A percentile compares a stretch with the other conserved stretches of the same genome.
Conservation (phyloP, 2,329 filamentous ascomycete species). For the Scorias spongiosa region DNA sequence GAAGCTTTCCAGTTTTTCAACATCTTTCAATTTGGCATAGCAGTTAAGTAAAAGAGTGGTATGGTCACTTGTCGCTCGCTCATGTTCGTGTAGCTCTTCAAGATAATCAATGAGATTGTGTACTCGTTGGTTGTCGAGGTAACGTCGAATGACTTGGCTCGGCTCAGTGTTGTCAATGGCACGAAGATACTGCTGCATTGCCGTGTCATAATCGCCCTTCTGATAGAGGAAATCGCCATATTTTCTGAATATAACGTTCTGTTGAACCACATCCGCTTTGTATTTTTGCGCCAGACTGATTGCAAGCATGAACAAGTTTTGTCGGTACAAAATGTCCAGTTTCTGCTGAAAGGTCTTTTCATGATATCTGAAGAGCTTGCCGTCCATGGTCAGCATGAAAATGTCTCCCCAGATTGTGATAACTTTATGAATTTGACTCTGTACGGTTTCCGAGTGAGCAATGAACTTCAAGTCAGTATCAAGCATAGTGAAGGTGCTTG, state of each 20-base stretch:
- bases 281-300: constrained; percentile 87
- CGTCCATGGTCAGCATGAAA: constrained; percentile 79
- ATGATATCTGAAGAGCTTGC: constrained; percentile 80
- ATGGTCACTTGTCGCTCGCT: constrained; percentile 85
- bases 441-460: constrained; percentile 72
- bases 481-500: constrained; percentile 78
- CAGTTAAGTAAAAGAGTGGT: constrained; percentile 91
- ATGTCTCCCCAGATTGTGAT: constrained; percentile 85
- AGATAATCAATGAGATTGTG: constrained; percentile 95
- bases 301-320: constrained; percentile 80
- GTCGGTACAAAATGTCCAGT: constrained; percentile 82
- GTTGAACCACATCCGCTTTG: constrained; percentile 62
- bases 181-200: constrained; percentile 97
- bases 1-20: constrained; percentile 87
- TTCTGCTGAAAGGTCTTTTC: constrained; percentile 85
- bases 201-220: constrained; percentile 88
- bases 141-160: constrained; percentile 93
- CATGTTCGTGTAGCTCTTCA: constrained; percentile 87
- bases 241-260: constrained; percentile 81
- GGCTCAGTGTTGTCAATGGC: constrained; percentile 94
- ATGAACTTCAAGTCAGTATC: constrained; percentile 84
- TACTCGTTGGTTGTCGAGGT: constrained; percentile 91
- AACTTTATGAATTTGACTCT: constrained; percentile 63
- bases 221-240: constrained; percentile 93
- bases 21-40: constrained; percentile 95